Evolutionary conservation across 257 asterid genomes (phyloP).

Genomic region (Datura wrightii): DNA sequence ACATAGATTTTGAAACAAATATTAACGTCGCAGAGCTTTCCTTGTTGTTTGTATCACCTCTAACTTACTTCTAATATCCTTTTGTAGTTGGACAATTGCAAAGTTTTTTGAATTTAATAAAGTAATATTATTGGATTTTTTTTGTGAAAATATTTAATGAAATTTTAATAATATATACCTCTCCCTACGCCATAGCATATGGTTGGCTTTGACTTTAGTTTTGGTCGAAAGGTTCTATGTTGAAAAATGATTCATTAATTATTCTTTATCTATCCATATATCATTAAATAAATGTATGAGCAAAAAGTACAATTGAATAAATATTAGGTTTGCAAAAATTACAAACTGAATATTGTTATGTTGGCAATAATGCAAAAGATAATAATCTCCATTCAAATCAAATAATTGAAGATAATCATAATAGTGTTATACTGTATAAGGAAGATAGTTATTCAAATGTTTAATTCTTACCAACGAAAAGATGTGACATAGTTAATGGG

Average conservation of each 20-base stretch:
- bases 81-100: too few species aligned
- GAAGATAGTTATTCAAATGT: not conserved
- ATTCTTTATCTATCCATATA: not conserved
- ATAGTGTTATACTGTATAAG: too few species aligned
- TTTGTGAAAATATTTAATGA: not conserved
- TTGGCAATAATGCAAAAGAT: not conserved
- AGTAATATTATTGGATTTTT: too few species aligned
- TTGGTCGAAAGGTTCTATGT: not conserved
- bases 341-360: not conserved
- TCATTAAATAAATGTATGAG: not conserved
- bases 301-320: not conserved
- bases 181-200: too few species aligned
- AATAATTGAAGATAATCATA: not conserved
- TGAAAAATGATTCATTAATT: not conserved
- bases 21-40: too few species aligned
- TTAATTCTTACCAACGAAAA: slow-evolving; percentile 18
- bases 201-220: not conserved
- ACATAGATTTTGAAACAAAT: too few species aligned
- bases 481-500: too few species aligned
- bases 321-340: not conserved
- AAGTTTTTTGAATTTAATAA: too few species aligned
- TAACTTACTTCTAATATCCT: too few species aligned
- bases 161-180: too few species aligned
- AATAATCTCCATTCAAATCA: not conserved
- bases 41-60: too few species aligned